phyloP scores from a whole-genome alignment of 2,329 filamentous ascomycete species.

The Chrysosporium queenslandicum region DNA sequence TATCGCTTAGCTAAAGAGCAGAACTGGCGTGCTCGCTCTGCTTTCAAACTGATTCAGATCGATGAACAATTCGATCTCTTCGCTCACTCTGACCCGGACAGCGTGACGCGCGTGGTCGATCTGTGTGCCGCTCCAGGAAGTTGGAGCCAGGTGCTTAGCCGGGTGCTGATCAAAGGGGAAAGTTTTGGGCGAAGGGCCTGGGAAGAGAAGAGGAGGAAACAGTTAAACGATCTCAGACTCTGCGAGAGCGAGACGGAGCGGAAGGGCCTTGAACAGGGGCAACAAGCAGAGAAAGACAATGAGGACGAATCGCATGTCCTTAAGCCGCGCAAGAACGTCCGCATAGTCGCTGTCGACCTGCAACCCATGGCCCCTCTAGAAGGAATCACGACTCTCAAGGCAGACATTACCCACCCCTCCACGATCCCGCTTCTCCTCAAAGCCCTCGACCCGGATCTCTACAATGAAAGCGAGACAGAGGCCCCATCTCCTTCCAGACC shows the following conservation, averaged over 20 bases:
- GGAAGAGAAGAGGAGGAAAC: slow-evolving; percentile 67
- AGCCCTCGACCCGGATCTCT: slow-evolving; percentile 66
- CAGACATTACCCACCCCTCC: slow-evolving; percentile 93
- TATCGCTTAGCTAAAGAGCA: slow-evolving; percentile 97
- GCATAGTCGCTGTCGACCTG: slow-evolving; percentile 90
- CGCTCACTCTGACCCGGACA: slow-evolving; percentile 46
- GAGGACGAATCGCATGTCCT: slow-evolving; percentile 25
- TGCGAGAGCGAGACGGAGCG: slow-evolving; percentile 25
- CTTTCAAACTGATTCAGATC: slow-evolving; percentile 93
- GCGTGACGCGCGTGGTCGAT: slow-evolving; percentile 87
- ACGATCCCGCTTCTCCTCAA: slow-evolving; percentile 82
- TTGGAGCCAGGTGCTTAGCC: slow-evolving; percentile 93
- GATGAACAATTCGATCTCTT: slow-evolving; percentile 96
- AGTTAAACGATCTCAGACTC: slow-evolving; percentile 31
- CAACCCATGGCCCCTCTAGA: slow-evolving; percentile 92
- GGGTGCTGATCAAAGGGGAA: slow-evolving; percentile 87
- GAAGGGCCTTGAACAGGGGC: slow-evolving; percentile 11
- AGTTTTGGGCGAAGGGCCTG: slow-evolving; percentile 76
- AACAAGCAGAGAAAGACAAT: slow-evolving; percentile 25
- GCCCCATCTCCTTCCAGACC: slow-evolving; percentile 28
- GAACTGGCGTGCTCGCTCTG: slow-evolving; percentile 91
- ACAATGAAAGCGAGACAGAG: slow-evolving; percentile 34
- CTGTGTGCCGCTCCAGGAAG: slow-evolving; percentile 91
- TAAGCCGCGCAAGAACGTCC: slow-evolving; percentile 59
- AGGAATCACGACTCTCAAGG: slow-evolving; percentile 82